phyloP scores from a whole-genome alignment of 1,139 yeast species.

The Protomyces pachydermus region DNA sequence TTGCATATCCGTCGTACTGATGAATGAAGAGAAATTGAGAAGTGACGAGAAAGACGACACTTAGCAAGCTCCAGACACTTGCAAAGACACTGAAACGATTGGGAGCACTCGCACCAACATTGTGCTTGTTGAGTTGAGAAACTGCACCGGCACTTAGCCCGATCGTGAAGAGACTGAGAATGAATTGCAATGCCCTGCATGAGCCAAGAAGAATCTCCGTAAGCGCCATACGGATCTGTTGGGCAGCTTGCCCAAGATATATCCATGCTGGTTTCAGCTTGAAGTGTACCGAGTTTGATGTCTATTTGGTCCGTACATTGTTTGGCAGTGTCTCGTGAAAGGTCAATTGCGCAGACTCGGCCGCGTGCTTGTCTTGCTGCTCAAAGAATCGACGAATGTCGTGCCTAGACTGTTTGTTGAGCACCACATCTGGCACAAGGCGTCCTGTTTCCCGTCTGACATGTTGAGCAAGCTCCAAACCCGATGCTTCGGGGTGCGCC shows the following conservation, averaged over 20 bases:
- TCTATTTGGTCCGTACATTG: slow-evolving; percentile 5
- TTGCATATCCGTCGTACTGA: slow-evolving; percentile 12
- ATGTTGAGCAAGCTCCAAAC: slow-evolving; percentile 2
- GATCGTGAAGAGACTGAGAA: slow-evolving; percentile 8
- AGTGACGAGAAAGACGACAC: slow-evolving; percentile 12
- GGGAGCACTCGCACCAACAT: slow-evolving; percentile 10
- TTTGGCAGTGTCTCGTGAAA: slow-evolving; percentile 5
- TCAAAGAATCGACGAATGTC: neutral
- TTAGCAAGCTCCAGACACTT: slow-evolving; percentile 1
- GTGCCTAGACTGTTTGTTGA: neutral
- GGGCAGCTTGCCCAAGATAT: neutral
- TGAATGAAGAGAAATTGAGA: slow-evolving; percentile 16
- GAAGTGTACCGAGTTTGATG: neutral
- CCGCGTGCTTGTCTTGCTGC: neutral
- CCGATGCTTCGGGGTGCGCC: neutral
- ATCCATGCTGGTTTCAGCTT: neutral
- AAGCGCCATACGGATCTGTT: slow-evolving; percentile 3
- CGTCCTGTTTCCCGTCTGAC: slow-evolving; percentile 7
- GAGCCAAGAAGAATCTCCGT: slow-evolving; percentile 20
- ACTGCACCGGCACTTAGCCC: slow-evolving; percentile 14
- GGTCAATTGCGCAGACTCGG: neutral
- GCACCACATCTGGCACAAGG: slow-evolving; percentile 7
- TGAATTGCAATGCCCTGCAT: slow-evolving; percentile 5
- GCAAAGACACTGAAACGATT: slow-evolving; percentile 12
- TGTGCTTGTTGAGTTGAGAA: neutral